Evolutionary conservation across 495 filamentous ascomycete species (phyloP), one percentile per base, ranked within the genome.

Genomic region (Trichoderma parareesei): DNA sequence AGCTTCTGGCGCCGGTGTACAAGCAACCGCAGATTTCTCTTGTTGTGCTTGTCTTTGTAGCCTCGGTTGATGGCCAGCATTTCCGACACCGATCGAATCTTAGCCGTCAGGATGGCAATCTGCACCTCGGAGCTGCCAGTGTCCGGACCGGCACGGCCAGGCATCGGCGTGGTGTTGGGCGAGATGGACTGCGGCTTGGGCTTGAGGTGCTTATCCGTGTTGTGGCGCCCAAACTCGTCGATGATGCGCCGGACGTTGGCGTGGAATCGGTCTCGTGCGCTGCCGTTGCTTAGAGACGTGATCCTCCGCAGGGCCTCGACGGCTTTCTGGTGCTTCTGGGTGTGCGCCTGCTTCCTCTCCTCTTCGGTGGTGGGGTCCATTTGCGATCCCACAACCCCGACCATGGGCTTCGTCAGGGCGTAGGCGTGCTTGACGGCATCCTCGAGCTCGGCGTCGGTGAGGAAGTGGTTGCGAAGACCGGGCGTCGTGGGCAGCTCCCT

Each of bases 91-190:
- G 90, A 88, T 63, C 90, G 77, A 70, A 99, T 99, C 81, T 97
- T 97, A 60, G 90, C 84, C 9, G 94, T 99, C 73, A 99, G 76
- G 68, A 99, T 94, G n/a, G 92, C 93, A 67, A 93, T 91, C 80
- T 99, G 94, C 57, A 99, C 94, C 76, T 99, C 94, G 20, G 89
- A 88, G 64, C 89, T 93, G 3, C 94, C 94, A 10, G 92, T 97
- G 74, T 99, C 94, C 0, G 86, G 88, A 0, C 94, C 94, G 13
- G 88, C 87, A 6, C 94, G 87, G 18, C 86, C 84, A 0, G 84
- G 88, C 72, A 83, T 82, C 57, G 79, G 73, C 46, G 70, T 66
- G 14, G 65, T 71, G 46, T 80, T 77, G 60, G 79, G 74, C 42
- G 69, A 71, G 20, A 69, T 70, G 0, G 73, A 75, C 7, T 70